Conservation (phyloP, 2,329 filamentous ascomycete genomes). For the Aspergillus calidoustus region DNA sequence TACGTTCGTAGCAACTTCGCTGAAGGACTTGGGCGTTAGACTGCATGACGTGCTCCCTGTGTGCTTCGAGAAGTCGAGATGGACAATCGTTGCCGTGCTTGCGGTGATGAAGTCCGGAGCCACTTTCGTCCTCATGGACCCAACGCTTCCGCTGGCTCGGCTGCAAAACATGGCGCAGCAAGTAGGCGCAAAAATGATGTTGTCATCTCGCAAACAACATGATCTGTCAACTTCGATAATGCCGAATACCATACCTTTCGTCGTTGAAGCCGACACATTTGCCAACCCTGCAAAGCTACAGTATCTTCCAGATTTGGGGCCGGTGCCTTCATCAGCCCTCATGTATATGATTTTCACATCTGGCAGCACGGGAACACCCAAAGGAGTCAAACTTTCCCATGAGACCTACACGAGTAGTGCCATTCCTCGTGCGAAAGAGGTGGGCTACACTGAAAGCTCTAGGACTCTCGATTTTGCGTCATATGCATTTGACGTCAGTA, state of each 20-base stretch:
- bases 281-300: constrained; percentile 18
- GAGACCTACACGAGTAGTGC: constrained; percentile 62
- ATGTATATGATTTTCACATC: constrained; percentile 67
- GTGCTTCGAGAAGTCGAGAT: constrained; percentile 41
- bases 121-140: constrained; percentile 39
- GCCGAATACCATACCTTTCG: constrained; percentile 32
- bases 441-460: constrained; percentile 57
- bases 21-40: constrained; percentile 33
- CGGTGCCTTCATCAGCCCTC: constrained; percentile 41
- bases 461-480: constrained; percentile 65
- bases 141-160: constrained; percentile 38
- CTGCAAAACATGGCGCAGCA: constrained; percentile 39
- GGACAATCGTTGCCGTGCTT: constrained; percentile 39
- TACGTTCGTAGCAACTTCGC: constrained; percentile 32
- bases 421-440: constrained; percentile 55
- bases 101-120: constrained; percentile 40
- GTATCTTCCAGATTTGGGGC: constrained; percentile 20
- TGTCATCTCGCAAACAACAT: constrained; percentile 36
- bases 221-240: constrained; percentile 37
- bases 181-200: constrained; percentile 34
- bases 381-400: constrained; percentile 67
- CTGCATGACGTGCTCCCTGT: constrained; percentile 35
- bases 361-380: constrained; percentile 56
- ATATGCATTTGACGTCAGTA: constrained; percentile 58
- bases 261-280: constrained; percentile 35